A percentile compares a stretch with the other conserved stretches of the same genome.
These are phyloP conservation scores for Psilocybe cubensis DNA, from an alignment of 768 basidiomycete genomes.

Conservation along the genomic window DNA sequence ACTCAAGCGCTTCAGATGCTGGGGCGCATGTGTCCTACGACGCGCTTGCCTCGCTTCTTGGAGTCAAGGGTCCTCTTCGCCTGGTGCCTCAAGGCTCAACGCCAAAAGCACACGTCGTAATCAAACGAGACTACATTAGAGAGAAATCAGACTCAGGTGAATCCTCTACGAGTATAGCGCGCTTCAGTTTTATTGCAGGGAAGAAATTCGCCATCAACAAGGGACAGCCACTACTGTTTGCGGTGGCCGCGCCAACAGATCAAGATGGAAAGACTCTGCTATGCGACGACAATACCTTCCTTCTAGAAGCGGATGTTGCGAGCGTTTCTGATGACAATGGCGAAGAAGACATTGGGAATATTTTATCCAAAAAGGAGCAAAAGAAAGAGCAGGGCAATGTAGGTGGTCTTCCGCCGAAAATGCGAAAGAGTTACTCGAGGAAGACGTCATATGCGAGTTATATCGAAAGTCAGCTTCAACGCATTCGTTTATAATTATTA, in stretches of 20 bases:
- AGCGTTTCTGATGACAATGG: slow-evolving; percentile 35
- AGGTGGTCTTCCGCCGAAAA: slow-evolving; percentile 25
- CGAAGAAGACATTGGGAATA: slow-evolving; percentile 4
- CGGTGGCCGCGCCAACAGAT: slow-evolving; percentile 45
- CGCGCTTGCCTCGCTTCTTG: slow-evolving; percentile 57
- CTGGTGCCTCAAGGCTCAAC: slow-evolving; percentile 68
- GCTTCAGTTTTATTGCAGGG: slow-evolving; percentile 68
- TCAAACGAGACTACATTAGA: slow-evolving; percentile 60
- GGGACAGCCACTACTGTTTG: slow-evolving; percentile 70
- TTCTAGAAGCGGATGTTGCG: slow-evolving; percentile 58
- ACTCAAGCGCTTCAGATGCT: slow-evolving; percentile 38
- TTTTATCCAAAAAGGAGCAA: slow-evolving; percentile 1
- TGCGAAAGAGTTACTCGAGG: slow-evolving; percentile 23
- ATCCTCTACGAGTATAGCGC: slow-evolving; percentile 42
- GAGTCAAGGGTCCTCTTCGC: slow-evolving; percentile 63
- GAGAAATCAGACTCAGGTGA: slow-evolving; percentile 49
- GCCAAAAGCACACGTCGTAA: slow-evolving; percentile 70
- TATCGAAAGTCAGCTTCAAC: slow-evolving; percentile 14
- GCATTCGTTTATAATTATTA: neutral
- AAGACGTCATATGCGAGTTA: slow-evolving; percentile 19
- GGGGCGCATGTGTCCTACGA: slow-evolving; percentile 29
- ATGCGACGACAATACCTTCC: slow-evolving; percentile 58
- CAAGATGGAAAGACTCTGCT: slow-evolving; percentile 23
- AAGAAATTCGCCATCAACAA: slow-evolving; percentile 74
- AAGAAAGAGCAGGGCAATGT: slow-evolving; percentile 10